Evolutionary conservation across 2,329 filamentous ascomycete species (phyloP).

Genomic region (Coniochaeta sp.): DNA sequence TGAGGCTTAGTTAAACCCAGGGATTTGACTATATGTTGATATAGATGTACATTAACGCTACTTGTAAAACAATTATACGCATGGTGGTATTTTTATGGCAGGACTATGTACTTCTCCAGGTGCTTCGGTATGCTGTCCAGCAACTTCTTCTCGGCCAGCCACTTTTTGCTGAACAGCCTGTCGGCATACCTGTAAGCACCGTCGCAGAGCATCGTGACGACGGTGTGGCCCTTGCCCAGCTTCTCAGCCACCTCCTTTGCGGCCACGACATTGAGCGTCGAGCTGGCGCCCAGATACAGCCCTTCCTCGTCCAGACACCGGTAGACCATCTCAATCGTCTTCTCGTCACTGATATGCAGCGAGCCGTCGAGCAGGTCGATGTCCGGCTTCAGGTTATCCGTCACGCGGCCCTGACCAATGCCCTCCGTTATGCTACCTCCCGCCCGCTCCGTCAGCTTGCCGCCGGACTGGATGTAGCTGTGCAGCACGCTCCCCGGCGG

Average conservation of each 20-base stretch:
- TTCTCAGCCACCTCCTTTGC: conserved; percentile 90
- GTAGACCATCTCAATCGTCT: conserved; percentile 97
- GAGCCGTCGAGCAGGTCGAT: conserved; percentile 79
- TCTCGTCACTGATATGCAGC: conserved; percentile 79
- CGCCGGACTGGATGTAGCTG: conserved; percentile 81
- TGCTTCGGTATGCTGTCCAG: conserved; percentile 74
- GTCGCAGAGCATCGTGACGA: conserved; percentile 91
- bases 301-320: conserved; percentile 93
- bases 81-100: conserved; percentile 48
- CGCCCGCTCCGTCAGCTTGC: conserved; percentile 70
- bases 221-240: conserved; percentile 79
- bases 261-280: conserved; percentile 88
- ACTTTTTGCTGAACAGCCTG: conserved; percentile 82
- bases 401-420: conserved; percentile 92
- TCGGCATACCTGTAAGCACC: conserved; percentile 98
- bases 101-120: conserved; percentile 87
- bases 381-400: conserved; percentile 87
- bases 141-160: conserved; percentile 82
- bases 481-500: conserved; percentile 90
- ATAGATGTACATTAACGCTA: background rate
- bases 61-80: background rate
- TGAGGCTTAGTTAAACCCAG: background rate
- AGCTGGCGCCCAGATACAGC: conserved; percentile 89
- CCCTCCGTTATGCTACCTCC: conserved; percentile 95
- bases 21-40: background rate